A percentile compares a stretch with the other conserved stretches of the same genome.
Evolutionary conservation across 352 stramenopile species (phyloP).

Genomic region (Phytophthora tentaculata): DNA sequence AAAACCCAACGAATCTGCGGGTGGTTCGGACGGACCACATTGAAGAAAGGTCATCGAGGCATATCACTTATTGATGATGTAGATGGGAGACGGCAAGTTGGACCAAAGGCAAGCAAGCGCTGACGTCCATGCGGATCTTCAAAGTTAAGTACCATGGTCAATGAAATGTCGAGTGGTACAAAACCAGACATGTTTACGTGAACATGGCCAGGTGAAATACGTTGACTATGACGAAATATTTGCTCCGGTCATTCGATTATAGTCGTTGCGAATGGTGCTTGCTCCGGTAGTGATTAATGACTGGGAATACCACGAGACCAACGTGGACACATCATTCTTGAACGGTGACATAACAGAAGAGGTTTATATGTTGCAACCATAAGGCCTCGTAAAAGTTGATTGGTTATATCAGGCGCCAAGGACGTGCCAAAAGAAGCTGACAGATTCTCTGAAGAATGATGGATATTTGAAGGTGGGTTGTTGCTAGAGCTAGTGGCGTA

Average conservation of each 20-base stretch:
- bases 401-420: constrained; percentile 16
- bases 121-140: constrained; percentile 26
- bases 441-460: constrained; percentile 13
- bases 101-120: constrained; percentile 12
- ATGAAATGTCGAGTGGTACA: constrained; percentile 14
- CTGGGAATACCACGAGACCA: constrained; percentile 23
- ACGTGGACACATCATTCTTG: constrained; percentile 24
- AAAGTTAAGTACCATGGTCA: constrained; percentile 16
- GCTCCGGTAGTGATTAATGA: constrained; percentile 16
- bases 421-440: constrained; percentile 21
- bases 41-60: constrained; percentile 15
- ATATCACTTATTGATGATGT: constrained; percentile 6
- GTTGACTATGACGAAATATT: constrained; percentile 24
- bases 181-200: constrained; percentile 13
- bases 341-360: no score
- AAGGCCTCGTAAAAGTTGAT: constrained; percentile 20
- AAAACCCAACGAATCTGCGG: constrained; percentile 6
- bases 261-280: constrained; percentile 19
- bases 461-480: constrained; percentile 21
- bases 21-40: neutral
- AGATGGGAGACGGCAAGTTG: constrained; percentile 5
- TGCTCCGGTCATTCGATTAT: constrained; percentile 9
- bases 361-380: no score
- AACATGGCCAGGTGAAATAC: constrained; percentile 12
- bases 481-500: neutral